These are phyloP conservation scores for Parachlorella kessleri DNA, from an alignment of 139 green algal genomes.

Conservation along the genomic window DNA sequence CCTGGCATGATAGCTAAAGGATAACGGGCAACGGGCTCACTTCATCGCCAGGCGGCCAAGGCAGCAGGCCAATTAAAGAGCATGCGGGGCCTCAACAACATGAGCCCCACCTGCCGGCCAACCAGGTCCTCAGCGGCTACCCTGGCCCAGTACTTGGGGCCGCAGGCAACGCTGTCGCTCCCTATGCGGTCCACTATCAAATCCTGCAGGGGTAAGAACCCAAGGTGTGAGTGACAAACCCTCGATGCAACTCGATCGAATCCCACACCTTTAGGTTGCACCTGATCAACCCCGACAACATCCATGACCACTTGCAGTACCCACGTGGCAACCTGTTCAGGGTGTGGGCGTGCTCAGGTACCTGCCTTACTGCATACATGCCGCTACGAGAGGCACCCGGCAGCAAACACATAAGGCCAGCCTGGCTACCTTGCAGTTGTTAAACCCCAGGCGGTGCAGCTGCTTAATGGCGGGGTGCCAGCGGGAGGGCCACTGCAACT, in stretches of 20 bases:
- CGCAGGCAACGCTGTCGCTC: neutral
- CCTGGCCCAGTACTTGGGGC: neutral
- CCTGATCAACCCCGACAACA: too few species aligned
- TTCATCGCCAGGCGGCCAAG: too few species aligned
- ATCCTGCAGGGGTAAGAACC: neutral
- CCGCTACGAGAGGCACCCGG: neutral
- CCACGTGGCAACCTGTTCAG: neutral
- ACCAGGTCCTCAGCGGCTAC: neutral
- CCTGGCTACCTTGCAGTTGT: neutral
- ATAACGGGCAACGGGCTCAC: too few species aligned
- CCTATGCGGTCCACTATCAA: neutral
- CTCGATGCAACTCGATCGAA: too few species aligned
- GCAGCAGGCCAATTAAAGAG: too few species aligned
- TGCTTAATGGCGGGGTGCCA: neutral
- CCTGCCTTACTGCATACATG: neutral
- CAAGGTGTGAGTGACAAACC: too few species aligned
- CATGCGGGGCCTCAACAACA: too few species aligned
- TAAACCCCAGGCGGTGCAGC: neutral
- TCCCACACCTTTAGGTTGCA: too few species aligned
- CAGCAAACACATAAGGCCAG: too few species aligned
- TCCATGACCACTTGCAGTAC: too few species aligned
- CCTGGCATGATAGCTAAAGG: too few species aligned
- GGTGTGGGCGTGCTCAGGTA: neutral
- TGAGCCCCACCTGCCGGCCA: too few species aligned
- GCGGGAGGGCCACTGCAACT: constrained; percentile 2